A percentile compares a stretch with the other conserved stretches of the same genome.
phyloP scores from a whole-genome alignment of 2,329 filamentous ascomycete genomes.

The Cephalotrichum gorgonifer region DNA sequence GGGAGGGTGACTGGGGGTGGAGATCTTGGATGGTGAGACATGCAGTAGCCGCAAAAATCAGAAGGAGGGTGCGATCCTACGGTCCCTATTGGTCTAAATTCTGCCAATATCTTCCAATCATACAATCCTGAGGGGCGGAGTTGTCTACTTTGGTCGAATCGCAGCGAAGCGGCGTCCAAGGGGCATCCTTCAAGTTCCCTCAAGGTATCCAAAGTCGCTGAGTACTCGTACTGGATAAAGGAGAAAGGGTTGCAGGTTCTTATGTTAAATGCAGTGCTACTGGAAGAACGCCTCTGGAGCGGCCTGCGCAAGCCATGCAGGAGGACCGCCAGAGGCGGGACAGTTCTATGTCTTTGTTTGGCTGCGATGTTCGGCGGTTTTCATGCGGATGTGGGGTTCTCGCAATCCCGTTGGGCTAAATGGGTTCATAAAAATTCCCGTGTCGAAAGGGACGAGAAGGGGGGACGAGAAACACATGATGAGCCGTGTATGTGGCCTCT shows the following conservation, averaged over 20 bases:
- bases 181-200: background rate
- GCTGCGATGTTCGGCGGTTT: background rate
- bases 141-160: background rate
- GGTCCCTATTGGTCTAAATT: background rate
- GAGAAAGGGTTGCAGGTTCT: background rate
- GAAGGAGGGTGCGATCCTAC: background rate
- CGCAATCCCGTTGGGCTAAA: background rate
- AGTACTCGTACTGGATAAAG: background rate
- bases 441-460: background rate
- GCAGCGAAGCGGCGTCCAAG: background rate
- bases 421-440: background rate
- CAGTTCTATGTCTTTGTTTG: background rate
- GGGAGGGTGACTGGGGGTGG: background rate
- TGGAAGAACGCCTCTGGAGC: background rate
- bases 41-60: background rate
- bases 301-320: background rate
- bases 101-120: slow-evolving; percentile 1
- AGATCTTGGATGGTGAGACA: slow-evolving; percentile 1
- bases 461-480: slow-evolving; percentile 4
- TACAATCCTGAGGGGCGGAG: background rate
- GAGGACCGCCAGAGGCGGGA: background rate
- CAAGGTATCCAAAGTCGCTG: background rate
- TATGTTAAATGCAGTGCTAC: background rate
- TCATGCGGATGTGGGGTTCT: background rate
- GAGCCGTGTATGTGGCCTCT: slow-evolving; percentile 1